Percentiles rank a stretch among this genome's conserved stretches.
phyloP scores from a whole-genome alignment of 225 moss, liverwort and hornwort species.

The Marchantia polymorpha region DNA sequence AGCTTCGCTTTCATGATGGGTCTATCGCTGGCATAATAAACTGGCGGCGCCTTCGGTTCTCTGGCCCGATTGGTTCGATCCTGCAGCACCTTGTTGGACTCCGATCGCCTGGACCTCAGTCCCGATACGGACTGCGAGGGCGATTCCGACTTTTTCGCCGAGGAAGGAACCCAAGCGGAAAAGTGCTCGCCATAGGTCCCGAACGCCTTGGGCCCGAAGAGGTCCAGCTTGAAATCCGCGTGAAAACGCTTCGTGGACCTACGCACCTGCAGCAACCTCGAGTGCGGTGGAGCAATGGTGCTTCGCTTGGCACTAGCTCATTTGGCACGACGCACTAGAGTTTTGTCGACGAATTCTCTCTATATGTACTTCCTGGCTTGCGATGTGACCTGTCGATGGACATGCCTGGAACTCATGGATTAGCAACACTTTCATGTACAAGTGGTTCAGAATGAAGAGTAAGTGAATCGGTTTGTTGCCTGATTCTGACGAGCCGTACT shows the following conservation, averaged over 20 bases:
- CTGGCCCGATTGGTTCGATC: not conserved
- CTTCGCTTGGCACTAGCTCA: not conserved
- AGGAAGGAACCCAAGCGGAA: conserved; percentile 4
- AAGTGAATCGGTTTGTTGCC: not conserved
- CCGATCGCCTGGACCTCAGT: not conserved
- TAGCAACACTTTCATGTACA: not conserved
- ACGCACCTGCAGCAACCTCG: not conserved
- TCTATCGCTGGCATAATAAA: conserved; percentile 8
- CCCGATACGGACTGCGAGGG: not conserved
- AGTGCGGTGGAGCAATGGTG: not conserved
- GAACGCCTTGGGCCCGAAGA: conserved; percentile 16
- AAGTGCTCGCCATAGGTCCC: conserved; percentile 21
- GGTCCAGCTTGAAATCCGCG: conserved; percentile 20
- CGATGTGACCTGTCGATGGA: not conserved
- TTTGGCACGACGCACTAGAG: not conserved
- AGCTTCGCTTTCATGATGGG: not conserved
- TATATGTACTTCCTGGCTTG: not conserved
- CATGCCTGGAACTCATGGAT: not conserved
- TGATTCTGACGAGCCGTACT: not conserved
- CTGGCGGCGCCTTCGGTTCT: not conserved
- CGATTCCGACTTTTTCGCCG: conserved; percentile 4
- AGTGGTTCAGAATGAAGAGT: too few relatives aligned
- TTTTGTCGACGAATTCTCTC: not conserved
- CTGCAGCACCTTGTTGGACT: conserved; percentile 1
- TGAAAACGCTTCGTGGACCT: not conserved